Evolutionary conservation across 495 filamentous ascomycete genomes (phyloP), one percentile per base, ranked within the genome.

Genomic region (Hypoxylon subgilvum): DNA sequence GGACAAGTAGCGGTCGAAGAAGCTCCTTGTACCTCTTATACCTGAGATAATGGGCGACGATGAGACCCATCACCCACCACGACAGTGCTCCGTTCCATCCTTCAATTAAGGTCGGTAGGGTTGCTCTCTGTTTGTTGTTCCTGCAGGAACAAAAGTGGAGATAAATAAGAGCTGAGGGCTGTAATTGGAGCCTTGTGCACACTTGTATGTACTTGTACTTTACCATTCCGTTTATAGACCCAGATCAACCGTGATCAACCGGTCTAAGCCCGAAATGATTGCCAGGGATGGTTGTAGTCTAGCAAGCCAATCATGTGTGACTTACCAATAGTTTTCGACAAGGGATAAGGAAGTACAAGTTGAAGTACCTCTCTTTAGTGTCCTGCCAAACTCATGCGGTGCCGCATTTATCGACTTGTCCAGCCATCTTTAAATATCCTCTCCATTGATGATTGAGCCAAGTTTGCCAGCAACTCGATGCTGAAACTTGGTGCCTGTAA

Each of bases 91-190:
- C n/a, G n/a, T n/a, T n/a, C n/a, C n/a, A n/a, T n/a, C n/a, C n/a
- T n/a, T n/a, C n/a, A n/a, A n/a, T n/a, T n/a, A n/a, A n/a, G n/a
- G n/a, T 38, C 6, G 16, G 22, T 17, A 39, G 13, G 40, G 47
- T 18, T 45, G 6, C 32, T 40, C 18, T 47, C 34, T 50, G 39
- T 39, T 49, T 40, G 40, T 56, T 60, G 64, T 67, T 64, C 64
- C 64, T 67, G 64, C 64, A 67, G 59, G 55, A 67, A 47, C 51
- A 46, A 57, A 44, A 45, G 55, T 25, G 9, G 10, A 30, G 31
- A 13, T 6, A 39, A 7, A 38, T 35, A 17, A 30, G 21, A 49
- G 39, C 36, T 22, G 22, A 17, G 12, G 14, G 28, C 28, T 53
- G 28, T 52, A 17, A 67, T 63, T 62, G 51, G 58, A 46, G 18